These are phyloP conservation scores for Neofusicoccum parvum DNA, from an alignment of 2,329 filamentous ascomycete genomes.

Conservation along the genomic window DNA sequence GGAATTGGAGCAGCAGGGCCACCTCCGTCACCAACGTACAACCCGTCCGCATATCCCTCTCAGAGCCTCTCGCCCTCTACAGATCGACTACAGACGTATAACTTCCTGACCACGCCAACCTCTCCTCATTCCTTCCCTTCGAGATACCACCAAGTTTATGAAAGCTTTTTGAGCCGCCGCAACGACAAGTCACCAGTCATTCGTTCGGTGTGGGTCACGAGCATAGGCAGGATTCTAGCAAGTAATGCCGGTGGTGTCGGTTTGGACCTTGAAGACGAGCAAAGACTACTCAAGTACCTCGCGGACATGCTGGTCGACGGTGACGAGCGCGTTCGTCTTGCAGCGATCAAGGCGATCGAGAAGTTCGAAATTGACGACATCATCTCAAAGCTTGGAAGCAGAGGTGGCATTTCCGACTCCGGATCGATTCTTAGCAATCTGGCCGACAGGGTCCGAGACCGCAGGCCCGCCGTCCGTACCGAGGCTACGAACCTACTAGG, in stretches of 20 bases:
- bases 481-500: conserved; percentile 84
- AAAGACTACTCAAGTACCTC: conserved; percentile 70
- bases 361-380: conserved; percentile 80
- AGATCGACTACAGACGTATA: conserved; percentile 42
- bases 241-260: conserved; percentile 91
- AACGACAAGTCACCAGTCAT: conserved; percentile 86
- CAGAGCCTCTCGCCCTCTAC: conserved; percentile 54
- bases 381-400: conserved; percentile 75
- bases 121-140: conserved; percentile 90
- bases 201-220: conserved; percentile 82
- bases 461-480: conserved; percentile 75
- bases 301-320: conserved; percentile 81
- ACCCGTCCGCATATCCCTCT: conserved; percentile 84
- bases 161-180: conserved; percentile 79
- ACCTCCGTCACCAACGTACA: conserved; percentile 70
- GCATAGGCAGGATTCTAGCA: conserved; percentile 81
- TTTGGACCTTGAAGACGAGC: conserved; percentile 80
- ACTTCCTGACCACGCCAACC: conserved; percentile 76
- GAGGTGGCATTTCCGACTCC: conserved; percentile 72
- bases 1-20: conserved; percentile 91
- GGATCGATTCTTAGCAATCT: conserved; percentile 80
- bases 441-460: conserved; percentile 86
- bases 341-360: conserved; percentile 83
- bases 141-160: conserved; percentile 75
- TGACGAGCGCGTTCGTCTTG: conserved; percentile 88